Conservation (phyloP, 2,329 filamentous ascomycete genomes). For the Aspergillus pseudoviridinutans region DNA sequence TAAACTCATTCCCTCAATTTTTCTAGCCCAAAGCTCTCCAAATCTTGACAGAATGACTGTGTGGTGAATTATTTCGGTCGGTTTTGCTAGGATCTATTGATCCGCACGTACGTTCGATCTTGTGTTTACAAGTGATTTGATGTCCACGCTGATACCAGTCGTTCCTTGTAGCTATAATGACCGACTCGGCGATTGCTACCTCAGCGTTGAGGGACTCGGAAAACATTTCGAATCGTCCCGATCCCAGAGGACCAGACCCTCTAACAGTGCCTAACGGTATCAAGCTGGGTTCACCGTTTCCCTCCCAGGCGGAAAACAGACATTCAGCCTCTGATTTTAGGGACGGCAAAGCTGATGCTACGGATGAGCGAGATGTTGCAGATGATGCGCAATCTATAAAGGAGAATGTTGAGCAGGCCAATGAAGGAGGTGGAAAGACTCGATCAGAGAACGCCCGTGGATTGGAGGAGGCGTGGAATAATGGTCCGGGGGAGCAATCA, state of each 20-base stretch:
- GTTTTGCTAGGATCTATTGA: conserved; percentile 6
- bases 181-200: conserved; percentile 17
- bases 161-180: conserved; percentile 19
- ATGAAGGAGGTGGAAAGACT: conserved; percentile 7
- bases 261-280: conserved; percentile 16
- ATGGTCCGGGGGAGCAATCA: conserved; percentile 16
- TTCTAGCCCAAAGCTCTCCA: not conserved
- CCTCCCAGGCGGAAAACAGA: conserved; percentile 25
- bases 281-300: conserved; percentile 26
- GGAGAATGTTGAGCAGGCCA: conserved; percentile 4
- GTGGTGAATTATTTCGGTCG: conserved; percentile 4
- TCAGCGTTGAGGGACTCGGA: conserved; percentile 18
- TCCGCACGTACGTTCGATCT: conserved; percentile 17
- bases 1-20: not conserved
- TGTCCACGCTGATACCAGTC: not conserved
- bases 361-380: conserved; percentile 8
- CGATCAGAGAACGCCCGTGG: conserved; percentile 5
- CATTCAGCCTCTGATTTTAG: conserved; percentile 15
- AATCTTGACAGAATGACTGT: conserved; percentile 11
- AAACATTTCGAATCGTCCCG: conserved; percentile 11
- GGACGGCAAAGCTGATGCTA: conserved; percentile 10
- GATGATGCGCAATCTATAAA: conserved; percentile 1
- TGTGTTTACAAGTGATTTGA: not conserved
- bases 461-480: conserved; percentile 13
- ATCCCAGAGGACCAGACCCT: conserved; percentile 18